Percentiles rank a stretch among this genome's conserved stretches.
These are phyloP conservation scores for Zymoseptoria passerinii DNA, from an alignment of 2,329 filamentous ascomycete genomes.

Conservation along the genomic window DNA sequence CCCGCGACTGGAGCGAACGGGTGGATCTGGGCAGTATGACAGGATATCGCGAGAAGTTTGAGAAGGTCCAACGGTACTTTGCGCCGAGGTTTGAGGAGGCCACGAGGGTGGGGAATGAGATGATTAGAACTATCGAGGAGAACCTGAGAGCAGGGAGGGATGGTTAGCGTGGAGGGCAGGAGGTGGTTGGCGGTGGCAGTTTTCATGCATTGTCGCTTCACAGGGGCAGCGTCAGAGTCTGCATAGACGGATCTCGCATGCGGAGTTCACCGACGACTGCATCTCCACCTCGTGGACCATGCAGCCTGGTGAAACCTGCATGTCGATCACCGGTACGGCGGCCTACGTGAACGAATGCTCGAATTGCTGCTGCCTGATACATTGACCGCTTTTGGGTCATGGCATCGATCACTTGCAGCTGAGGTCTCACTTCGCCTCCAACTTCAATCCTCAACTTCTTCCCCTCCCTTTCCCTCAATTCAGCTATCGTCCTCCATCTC, in stretches of 20 bases:
- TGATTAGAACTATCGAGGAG: constrained; percentile 92
- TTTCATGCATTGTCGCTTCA: too few relatives aligned
- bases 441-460: too few relatives aligned
- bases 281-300: too few relatives aligned
- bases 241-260: too few relatives aligned
- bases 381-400: not conserved
- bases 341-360: not conserved
- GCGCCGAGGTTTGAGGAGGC: constrained; percentile 82
- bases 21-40: constrained; percentile 88
- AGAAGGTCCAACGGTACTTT: constrained; percentile 85
- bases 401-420: too few relatives aligned
- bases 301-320: too few relatives aligned
- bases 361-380: not conserved
- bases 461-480: too few relatives aligned
- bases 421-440: too few relatives aligned
- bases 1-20: constrained; percentile 89
- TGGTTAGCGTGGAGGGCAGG: not conserved
- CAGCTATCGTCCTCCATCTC: too few relatives aligned
- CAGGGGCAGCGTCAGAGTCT: too few relatives aligned
- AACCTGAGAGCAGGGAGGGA: constrained; percentile 47
- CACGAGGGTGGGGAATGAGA: constrained; percentile 80
- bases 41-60: constrained; percentile 83
- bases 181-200: too few relatives aligned
- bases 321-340: not conserved
- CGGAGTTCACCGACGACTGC: too few relatives aligned